Conservation (phyloP, 441 rosid species). For the Macaranga tanarius region DNA sequence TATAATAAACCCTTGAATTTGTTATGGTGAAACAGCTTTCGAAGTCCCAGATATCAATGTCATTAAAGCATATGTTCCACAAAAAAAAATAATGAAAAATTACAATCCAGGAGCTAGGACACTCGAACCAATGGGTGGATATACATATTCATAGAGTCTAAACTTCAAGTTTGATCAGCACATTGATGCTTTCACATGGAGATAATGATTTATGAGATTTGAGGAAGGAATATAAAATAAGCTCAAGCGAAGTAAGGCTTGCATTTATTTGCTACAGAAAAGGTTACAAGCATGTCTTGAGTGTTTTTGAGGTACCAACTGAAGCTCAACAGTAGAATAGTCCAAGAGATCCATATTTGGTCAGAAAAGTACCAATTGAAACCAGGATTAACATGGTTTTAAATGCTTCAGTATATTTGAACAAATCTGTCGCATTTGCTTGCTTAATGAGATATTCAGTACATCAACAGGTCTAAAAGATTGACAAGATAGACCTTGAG, state of each 20-base stretch:
- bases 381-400: background rate
- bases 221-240: background rate
- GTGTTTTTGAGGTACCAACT: background rate
- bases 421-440: background rate
- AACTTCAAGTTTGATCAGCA: background rate
- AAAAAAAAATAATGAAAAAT: background rate
- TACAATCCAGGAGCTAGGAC: background rate
- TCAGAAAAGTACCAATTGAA: background rate
- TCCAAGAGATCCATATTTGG: background rate
- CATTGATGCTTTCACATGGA: background rate
- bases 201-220: background rate
- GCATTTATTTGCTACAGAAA: background rate
- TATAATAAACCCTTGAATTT: background rate
- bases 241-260: background rate
- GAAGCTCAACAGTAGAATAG: background rate
- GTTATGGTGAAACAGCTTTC: background rate
- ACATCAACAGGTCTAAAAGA: too few relatives aligned
- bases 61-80: background rate
- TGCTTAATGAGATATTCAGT: background rate
- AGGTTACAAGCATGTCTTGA: background rate
- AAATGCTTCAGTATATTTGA: background rate
- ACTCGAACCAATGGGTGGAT: too few relatives aligned
- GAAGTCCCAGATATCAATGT: background rate
- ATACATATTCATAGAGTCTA: background rate
- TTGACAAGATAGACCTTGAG: too few relatives aligned